Evolutionary conservation across 352 stramenopile species (phyloP), one percentile per base, ranked within the genome.

Genomic region (Pythium brachiatum): DNA sequence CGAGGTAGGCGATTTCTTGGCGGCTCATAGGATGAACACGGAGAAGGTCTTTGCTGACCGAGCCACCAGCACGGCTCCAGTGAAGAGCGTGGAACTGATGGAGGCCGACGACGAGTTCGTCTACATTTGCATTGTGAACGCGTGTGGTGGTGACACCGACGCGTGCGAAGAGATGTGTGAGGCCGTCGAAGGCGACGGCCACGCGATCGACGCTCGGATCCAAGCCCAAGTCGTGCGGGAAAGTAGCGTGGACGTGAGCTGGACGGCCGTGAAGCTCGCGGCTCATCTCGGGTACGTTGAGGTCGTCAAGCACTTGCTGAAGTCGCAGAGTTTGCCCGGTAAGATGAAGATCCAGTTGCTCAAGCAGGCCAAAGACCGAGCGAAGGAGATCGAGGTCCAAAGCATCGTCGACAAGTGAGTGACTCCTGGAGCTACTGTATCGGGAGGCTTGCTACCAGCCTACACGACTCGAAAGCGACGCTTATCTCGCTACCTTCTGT

Each of bases 1-100:
- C 1, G 43, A 54, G 2, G 44, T 64, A 0, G 66, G 66, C 23
- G 66, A 73, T 26, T 44, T 65, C 0, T 43, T 73, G 16, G 44
- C 52, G 18, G 8, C 48, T 27, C 57, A 38, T 12, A 38, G 32
- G 7, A 7, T 13, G 32, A 38, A 38, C 32, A 7, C 7, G 32
- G 32, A 38, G n/a, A n/a, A n/a, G n/a, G n/a, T n/a, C n/a, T n/a
- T n/a, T n/a, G n/a, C n/a, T n/a, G n/a, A n/a, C n/a, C n/a, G n/a
- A n/a, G n/a, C n/a, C 36, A 7, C 36, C 9, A 43, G 5, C 5
- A 20, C 36, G 12, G 13, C 39, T 0, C 18, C 18, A 18, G 43
- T 7, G 2, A 29, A 11, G 43, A 29, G 20, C 8, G 43, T 50
- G 2, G 43, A 50, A 20, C 43, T 50, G 43, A n/a, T 50, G 20